These are phyloP conservation scores for Capsicum baccatum DNA, from an alignment of 257 asterid species.

Conservation along the genomic window DNA sequence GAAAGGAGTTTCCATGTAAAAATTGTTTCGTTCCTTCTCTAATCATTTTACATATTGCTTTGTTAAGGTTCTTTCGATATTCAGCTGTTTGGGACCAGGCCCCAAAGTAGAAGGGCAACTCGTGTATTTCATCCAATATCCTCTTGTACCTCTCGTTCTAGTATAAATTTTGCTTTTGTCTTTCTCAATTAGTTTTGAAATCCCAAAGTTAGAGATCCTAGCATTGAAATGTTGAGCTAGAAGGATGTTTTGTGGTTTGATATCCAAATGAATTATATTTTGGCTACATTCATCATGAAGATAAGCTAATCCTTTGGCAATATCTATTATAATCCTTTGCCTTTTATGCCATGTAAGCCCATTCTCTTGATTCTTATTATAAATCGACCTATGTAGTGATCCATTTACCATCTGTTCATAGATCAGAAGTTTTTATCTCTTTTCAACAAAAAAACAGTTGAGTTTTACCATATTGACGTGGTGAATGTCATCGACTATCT, in stretches of 20 bases:
- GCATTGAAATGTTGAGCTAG: constrained; percentile 40
- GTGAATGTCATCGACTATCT: constrained; percentile 33
- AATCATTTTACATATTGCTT: too few relatives aligned
- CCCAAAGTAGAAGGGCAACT: too few relatives aligned
- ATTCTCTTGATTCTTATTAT: background rate
- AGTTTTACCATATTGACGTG: constrained; percentile 40
- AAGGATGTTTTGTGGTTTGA: constrained; percentile 45
- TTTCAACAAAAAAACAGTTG: constrained; percentile 30
- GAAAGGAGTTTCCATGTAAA: too few relatives aligned
- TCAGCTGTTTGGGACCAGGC: too few relatives aligned
- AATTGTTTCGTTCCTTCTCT: too few relatives aligned
- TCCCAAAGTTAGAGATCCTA: background rate
- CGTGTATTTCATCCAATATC: too few relatives aligned
- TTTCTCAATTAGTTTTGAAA: too few relatives aligned
- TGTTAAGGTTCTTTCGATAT: too few relatives aligned
- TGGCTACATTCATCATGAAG: constrained; percentile 38
- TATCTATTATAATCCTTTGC: constrained; percentile 31
- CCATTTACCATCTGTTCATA: constrained; percentile 38
- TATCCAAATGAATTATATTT: constrained; percentile 43
- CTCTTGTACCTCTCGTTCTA: too few relatives aligned
- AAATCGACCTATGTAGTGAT: constrained; percentile 41
- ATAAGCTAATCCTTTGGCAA: constrained; percentile 42
- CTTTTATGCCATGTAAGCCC: constrained; percentile 31
- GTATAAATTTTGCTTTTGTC: too few relatives aligned
- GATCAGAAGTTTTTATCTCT: constrained; percentile 35